Evolutionary conservation across 2,329 filamentous ascomycete species (phyloP).

Genomic region (Aspergillus niger): DNA sequence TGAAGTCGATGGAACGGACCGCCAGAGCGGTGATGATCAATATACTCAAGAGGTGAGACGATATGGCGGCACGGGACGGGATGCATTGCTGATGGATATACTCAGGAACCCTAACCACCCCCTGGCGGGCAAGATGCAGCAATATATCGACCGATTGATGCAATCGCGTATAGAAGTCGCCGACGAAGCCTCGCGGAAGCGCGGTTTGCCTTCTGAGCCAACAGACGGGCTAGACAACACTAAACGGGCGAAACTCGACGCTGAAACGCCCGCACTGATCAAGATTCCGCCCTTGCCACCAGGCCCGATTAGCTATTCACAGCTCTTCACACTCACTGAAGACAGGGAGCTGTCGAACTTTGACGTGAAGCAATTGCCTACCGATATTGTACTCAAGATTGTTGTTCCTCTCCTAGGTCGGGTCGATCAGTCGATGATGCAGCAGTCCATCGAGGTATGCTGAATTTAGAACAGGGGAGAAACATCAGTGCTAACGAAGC

Average conservation of each 20-base stretch:
- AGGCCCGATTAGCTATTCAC: slow-evolving; percentile 75
- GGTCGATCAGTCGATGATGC: slow-evolving; percentile 68
- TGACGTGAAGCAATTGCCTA: slow-evolving; percentile 77
- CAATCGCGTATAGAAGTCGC: slow-evolving; percentile 76
- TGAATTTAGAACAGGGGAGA: background rate
- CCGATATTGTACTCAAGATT: slow-evolving; percentile 75
- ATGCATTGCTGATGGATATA: slow-evolving; percentile 23
- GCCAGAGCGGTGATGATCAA: slow-evolving; percentile 81
- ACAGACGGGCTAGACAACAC: slow-evolving; percentile 70
- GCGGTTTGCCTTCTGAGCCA: slow-evolving; percentile 69
- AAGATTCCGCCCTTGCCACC: slow-evolving; percentile 71
- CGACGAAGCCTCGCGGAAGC: slow-evolving; percentile 76
- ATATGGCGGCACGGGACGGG: background rate
- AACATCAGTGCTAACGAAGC: slow-evolving; percentile 16
- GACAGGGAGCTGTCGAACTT: slow-evolving; percentile 75
- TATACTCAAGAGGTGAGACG: slow-evolving; percentile 71
- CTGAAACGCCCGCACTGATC: slow-evolving; percentile 49
- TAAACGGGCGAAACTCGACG: slow-evolving; percentile 77
- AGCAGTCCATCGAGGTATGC: slow-evolving; percentile 70
- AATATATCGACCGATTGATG: slow-evolving; percentile 80
- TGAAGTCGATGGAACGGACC: slow-evolving; percentile 95
- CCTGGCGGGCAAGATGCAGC: slow-evolving; percentile 75
- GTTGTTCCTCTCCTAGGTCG: slow-evolving; percentile 75
- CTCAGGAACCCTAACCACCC: slow-evolving; percentile 77
- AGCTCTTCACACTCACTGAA: slow-evolving; percentile 81